Percentiles rank a stretch among this genome's conserved stretches.
These are phyloP conservation scores for Ceratocystis cacaofunesta DNA, from an alignment of 2,329 filamentous ascomycete species.

Conservation along the genomic window DNA sequence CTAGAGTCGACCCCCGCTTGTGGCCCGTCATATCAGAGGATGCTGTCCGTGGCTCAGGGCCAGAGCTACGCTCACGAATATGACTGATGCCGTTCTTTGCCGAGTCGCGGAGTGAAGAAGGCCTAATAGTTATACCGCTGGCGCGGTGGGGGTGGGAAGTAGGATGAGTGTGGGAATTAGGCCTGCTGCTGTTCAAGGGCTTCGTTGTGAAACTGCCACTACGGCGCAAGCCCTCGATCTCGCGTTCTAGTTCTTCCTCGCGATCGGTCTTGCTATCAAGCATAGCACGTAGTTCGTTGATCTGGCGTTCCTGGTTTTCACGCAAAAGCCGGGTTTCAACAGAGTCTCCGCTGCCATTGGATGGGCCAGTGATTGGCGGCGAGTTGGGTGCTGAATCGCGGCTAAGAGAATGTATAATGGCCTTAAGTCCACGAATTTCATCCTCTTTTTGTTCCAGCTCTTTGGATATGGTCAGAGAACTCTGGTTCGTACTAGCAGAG, in stretches of 20 bases:
- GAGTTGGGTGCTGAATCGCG: slow-evolving; percentile 39
- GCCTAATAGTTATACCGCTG: slow-evolving; percentile 33
- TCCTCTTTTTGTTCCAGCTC: slow-evolving; percentile 91
- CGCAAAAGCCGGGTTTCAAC: slow-evolving; percentile 42
- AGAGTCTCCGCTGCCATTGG: slow-evolving; percentile 35
- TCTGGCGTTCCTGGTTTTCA: slow-evolving; percentile 64
- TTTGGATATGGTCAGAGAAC: slow-evolving; percentile 33
- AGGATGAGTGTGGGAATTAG: slow-evolving; percentile 21
- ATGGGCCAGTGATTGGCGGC: slow-evolving; percentile 27
- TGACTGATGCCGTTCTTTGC: slow-evolving; percentile 42
- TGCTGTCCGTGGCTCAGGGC: slow-evolving; percentile 30
- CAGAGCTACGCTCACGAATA: slow-evolving; percentile 27
- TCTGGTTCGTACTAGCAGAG: not conserved
- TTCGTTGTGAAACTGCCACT: slow-evolving; percentile 23
- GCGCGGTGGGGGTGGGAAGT: slow-evolving; percentile 29
- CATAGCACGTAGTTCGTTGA: slow-evolving; percentile 59
- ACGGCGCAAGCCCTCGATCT: slow-evolving; percentile 53
- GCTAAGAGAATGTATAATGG: slow-evolving; percentile 92
- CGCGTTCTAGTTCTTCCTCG: slow-evolving; percentile 79
- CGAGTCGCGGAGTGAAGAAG: slow-evolving; percentile 49
- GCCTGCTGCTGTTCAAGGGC: slow-evolving; percentile 20
- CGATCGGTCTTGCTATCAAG: slow-evolving; percentile 50
- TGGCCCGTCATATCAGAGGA: slow-evolving; percentile 34
- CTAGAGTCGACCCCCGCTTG: slow-evolving; percentile 41
- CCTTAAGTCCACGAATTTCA: slow-evolving; percentile 90